These are phyloP conservation scores for Ajuga chamaepitys DNA, from an alignment of 257 asterid genomes.

Conservation along the genomic window DNA sequence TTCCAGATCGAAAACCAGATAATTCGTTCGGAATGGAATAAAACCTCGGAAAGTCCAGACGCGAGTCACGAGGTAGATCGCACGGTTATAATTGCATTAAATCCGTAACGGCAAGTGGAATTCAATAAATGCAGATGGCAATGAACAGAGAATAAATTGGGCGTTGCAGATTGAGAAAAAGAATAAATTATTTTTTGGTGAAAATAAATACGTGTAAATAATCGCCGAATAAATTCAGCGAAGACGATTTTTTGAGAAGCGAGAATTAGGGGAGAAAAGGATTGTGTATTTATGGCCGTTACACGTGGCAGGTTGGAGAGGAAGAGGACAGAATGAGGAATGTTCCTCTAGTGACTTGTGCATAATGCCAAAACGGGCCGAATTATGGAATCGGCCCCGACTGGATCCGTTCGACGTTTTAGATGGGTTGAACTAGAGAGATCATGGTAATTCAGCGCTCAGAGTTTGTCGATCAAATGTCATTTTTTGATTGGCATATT, in stretches of 20 bases:
- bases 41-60: constrained; percentile 20
- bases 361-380: neutral
- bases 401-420: too few species aligned
- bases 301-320: constrained; percentile 27
- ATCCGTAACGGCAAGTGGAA: constrained; percentile 22
- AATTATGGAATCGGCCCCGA: too few species aligned
- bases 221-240: constrained; percentile 30
- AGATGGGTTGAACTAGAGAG: too few species aligned
- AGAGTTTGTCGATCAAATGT: too few species aligned
- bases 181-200: neutral
- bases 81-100: constrained; percentile 34
- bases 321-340: constrained; percentile 7
- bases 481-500: too few species aligned
- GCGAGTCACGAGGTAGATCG: constrained; percentile 42
- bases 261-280: neutral
- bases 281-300: neutral
- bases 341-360: constrained; percentile 19
- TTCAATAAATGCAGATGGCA: constrained; percentile 13
- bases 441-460: too few species aligned
- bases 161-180: neutral
- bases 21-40: neutral
- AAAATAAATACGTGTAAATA: neutral
- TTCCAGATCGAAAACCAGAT: constrained; percentile 17
- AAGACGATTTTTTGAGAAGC: constrained; percentile 26
- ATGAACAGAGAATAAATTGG: neutral